Evolutionary conservation across 495 filamentous ascomycete genomes (phyloP).

Genomic region (Alectoria sarmentosa): DNA sequence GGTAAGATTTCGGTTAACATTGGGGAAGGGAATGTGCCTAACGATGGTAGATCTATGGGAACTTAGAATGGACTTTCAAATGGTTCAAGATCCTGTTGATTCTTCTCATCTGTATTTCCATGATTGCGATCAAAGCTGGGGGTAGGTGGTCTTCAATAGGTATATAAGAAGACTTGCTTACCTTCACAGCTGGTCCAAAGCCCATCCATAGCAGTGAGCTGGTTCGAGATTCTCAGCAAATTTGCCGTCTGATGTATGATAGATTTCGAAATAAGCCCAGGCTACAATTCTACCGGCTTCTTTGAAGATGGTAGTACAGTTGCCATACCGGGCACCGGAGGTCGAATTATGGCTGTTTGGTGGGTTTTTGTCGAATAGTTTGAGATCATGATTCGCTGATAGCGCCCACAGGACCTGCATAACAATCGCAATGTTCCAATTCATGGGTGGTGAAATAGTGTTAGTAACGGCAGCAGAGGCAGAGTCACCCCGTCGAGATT

Average conservation of each 20-base stretch:
- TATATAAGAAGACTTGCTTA: slow-evolving; percentile 1
- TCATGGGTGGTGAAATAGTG: slow-evolving; percentile 39
- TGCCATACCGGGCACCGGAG: slow-evolving; percentile 24
- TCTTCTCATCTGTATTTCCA: slow-evolving; percentile 22
- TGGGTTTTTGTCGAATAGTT: slow-evolving; percentile 5
- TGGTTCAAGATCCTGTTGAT: slow-evolving; percentile 29
- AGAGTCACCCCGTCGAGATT: slow-evolving; percentile 27
- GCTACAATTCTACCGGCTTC: slow-evolving; percentile 27
- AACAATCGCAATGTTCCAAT: slow-evolving; percentile 38
- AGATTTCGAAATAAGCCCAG: slow-evolving; percentile 23
- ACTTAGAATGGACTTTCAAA: slow-evolving; percentile 30
- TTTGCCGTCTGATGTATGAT: not conserved
- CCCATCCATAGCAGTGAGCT: slow-evolving; percentile 11
- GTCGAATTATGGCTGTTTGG: slow-evolving; percentile 28
- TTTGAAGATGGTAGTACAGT: slow-evolving; percentile 2
- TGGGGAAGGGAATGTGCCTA: not conserved
- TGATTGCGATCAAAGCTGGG: slow-evolving; percentile 29
- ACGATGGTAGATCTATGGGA: slow-evolving; percentile 27
- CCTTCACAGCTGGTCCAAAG: slow-evolving; percentile 20
- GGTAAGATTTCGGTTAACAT: slow-evolving; percentile 13
- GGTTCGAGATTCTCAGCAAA: not conserved
- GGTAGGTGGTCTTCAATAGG: slow-evolving; percentile 15
- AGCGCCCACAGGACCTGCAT: slow-evolving; percentile 31
- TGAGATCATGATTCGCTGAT: not conserved
- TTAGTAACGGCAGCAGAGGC: slow-evolving; percentile 39